These are phyloP conservation scores for Phytophthora macrochlamydospora DNA, from an alignment of 352 stramenopile species.

Conservation along the genomic window DNA sequence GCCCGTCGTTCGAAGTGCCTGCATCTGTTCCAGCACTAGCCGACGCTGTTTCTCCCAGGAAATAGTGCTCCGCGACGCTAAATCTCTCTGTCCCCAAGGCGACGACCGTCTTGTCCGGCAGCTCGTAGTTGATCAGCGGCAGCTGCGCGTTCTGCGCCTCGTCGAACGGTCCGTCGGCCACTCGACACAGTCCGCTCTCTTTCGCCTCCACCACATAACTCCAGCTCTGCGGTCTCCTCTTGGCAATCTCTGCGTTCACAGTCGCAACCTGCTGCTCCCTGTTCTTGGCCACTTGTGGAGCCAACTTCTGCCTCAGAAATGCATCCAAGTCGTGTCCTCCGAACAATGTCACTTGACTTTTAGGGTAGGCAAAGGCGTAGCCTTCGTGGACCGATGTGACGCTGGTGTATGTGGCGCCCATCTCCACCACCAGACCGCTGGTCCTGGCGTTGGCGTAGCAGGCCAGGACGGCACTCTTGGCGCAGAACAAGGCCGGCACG, in stretches of 20 bases:
- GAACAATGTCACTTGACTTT: constrained; percentile 59
- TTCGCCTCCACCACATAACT: constrained; percentile 72
- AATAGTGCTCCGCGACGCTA: constrained; percentile 90
- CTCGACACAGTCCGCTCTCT: constrained; percentile 74
- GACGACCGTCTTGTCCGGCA: constrained; percentile 85
- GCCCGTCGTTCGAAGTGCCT: constrained; percentile 7
- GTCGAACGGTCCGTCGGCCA: constrained; percentile 73
- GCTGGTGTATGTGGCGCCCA: constrained; percentile 79
- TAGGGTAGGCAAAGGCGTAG: constrained; percentile 74
- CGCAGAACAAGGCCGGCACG: constrained; percentile 75
- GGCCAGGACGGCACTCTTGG: constrained; percentile 82
- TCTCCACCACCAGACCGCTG: constrained; percentile 80
- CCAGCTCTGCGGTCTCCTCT: constrained; percentile 48
- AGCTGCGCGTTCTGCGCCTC: constrained; percentile 74
- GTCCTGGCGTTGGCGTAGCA: constrained; percentile 87
- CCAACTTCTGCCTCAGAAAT: constrained; percentile 63
- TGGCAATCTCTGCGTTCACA: constrained; percentile 30
- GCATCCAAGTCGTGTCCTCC: constrained; percentile 72
- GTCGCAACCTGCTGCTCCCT: constrained; percentile 14
- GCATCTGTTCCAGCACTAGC: constrained; percentile 19
- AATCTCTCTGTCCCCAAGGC: constrained; percentile 88
- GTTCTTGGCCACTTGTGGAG: constrained; percentile 38
- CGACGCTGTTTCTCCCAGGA: constrained; percentile 32
- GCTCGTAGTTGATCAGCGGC: constrained; percentile 79
- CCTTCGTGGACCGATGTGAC: constrained; percentile 81